phyloP scores from a whole-genome alignment of 306 rosid species.

The Vigna angularis region DNA sequence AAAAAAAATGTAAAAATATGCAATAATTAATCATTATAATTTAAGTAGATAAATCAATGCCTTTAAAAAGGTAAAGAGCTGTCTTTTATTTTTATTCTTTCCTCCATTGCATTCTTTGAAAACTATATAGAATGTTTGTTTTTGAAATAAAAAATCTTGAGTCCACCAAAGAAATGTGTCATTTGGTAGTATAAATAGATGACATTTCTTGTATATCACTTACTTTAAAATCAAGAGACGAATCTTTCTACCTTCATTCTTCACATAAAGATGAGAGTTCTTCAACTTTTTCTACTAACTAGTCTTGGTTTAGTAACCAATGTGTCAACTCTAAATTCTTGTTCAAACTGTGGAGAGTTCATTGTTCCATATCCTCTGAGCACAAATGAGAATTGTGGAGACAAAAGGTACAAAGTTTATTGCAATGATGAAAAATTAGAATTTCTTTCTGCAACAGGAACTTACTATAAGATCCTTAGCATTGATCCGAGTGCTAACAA shows the following conservation, averaged over 20 bases:
- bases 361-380: slow-evolving; percentile 86
- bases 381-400: slow-evolving; percentile 69
- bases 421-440: slow-evolving; percentile 64
- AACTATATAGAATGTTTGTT: not conserved
- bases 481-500: slow-evolving; percentile 52
- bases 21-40: not conserved
- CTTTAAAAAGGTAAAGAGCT: not conserved
- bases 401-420: slow-evolving; percentile 64
- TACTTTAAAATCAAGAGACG: slow-evolving; percentile 10
- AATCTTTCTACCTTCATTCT: slow-evolving; percentile 24
- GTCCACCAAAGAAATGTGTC: not conserved
- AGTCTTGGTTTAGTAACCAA: slow-evolving; percentile 30
- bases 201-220: slow-evolving; percentile 25
- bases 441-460: slow-evolving; percentile 67
- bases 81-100: not conserved
- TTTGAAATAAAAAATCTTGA: not conserved
- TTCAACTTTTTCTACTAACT: slow-evolving; percentile 44
- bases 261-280: slow-evolving; percentile 42
- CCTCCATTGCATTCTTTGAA: not conserved
- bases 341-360: slow-evolving; percentile 68
- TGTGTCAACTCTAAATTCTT: slow-evolving; percentile 46
- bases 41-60: not conserved
- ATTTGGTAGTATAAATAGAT: slow-evolving; percentile 42
- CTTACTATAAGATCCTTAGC: slow-evolving; percentile 70
- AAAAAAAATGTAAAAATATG: too few species aligned